Conservation (phyloP, 352 stramenopile species). For the Pythium coloratum region DNA sequence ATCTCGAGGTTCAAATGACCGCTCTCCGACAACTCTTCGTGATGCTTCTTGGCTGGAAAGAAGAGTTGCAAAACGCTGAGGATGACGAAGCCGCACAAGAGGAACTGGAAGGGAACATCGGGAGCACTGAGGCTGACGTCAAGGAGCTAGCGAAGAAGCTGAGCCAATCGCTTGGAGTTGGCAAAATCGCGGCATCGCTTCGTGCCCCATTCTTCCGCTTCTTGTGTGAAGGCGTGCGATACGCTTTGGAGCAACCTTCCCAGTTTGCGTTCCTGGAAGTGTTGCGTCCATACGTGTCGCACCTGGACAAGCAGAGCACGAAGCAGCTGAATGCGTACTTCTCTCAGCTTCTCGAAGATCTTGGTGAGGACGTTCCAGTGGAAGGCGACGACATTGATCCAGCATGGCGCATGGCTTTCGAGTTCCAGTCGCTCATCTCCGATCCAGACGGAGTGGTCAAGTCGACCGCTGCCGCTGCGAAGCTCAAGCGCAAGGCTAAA, state of each 20-base stretch:
- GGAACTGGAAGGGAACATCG: slow-evolving; percentile 58
- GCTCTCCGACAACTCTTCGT: slow-evolving; percentile 70
- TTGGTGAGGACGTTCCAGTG: slow-evolving; percentile 41
- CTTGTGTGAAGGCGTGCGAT: slow-evolving; percentile 78
- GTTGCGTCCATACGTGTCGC: slow-evolving; percentile 69
- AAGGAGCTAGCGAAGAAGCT: slow-evolving; percentile 79
- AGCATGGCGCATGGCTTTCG: slow-evolving; percentile 60
- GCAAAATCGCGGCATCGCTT: slow-evolving; percentile 64
- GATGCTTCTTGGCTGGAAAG: slow-evolving; percentile 60
- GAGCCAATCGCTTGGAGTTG: slow-evolving; percentile 78
- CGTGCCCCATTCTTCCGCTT: slow-evolving; percentile 81
- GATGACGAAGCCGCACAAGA: slow-evolving; percentile 42
- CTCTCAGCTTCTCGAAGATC: slow-evolving; percentile 47
- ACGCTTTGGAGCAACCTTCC: slow-evolving; percentile 48
- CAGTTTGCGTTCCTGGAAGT: slow-evolving; percentile 75
- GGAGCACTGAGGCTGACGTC: slow-evolving; percentile 47
- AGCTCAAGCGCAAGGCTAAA: slow-evolving; percentile 26
- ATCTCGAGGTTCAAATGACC: slow-evolving; percentile 89
- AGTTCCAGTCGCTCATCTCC: slow-evolving; percentile 51
- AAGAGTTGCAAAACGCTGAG: slow-evolving; percentile 42
- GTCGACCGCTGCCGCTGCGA: slow-evolving; percentile 4
- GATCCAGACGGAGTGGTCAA: slow-evolving; percentile 22
- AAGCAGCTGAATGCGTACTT: slow-evolving; percentile 75
- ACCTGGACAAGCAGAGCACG: slow-evolving; percentile 62
- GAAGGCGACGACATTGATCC: slow-evolving; percentile 43